These are phyloP conservation scores for Zygotorulaspora mrakii DNA, from an alignment of 1,139 yeast species.

Conservation along the genomic window DNA sequence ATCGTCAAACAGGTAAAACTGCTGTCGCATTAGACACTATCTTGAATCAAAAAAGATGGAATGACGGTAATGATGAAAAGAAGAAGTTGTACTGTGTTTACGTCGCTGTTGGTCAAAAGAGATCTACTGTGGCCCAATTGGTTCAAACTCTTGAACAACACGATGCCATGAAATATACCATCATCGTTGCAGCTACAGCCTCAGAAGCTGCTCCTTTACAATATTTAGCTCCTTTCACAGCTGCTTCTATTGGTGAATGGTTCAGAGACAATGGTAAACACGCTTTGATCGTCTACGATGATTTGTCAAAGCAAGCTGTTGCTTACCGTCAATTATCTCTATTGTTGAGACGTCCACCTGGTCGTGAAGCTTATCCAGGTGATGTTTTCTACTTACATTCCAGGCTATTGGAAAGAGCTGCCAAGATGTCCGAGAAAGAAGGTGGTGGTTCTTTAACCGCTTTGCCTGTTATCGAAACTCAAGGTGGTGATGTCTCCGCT, in stretches of 20 bases:
- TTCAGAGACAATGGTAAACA: conserved; percentile 99
- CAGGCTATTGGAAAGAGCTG: conserved; percentile 94
- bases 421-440: conserved; percentile 85
- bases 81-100: conserved; percentile 99
- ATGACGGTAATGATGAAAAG: conserved; percentile 87
- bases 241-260: conserved; percentile 99
- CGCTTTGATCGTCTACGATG: conserved; percentile 96
- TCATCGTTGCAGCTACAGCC: conserved; percentile 99
- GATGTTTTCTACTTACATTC: conserved; percentile 96
- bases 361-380: conserved; percentile 97
- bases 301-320: conserved; percentile 98
- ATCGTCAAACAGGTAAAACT: conserved; percentile 99
- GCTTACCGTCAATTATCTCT: conserved; percentile 99
- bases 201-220: conserved; percentile 99
- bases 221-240: conserved; percentile 99
- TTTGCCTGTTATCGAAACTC: conserved; percentile 94
- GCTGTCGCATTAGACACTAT: conserved; percentile 98
- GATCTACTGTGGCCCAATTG: conserved; percentile 99
- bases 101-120: conserved; percentile 99
- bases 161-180: conserved; percentile 96
- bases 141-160: conserved; percentile 98
- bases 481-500: conserved; percentile 99
- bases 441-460: conserved; percentile 97
- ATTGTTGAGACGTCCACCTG: conserved; percentile 96
- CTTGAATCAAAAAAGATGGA: conserved; percentile 99